Base-by-base conservation (phyloP, 1,284 basidiomycete genomes). In the Waitea zeae region DNA sequence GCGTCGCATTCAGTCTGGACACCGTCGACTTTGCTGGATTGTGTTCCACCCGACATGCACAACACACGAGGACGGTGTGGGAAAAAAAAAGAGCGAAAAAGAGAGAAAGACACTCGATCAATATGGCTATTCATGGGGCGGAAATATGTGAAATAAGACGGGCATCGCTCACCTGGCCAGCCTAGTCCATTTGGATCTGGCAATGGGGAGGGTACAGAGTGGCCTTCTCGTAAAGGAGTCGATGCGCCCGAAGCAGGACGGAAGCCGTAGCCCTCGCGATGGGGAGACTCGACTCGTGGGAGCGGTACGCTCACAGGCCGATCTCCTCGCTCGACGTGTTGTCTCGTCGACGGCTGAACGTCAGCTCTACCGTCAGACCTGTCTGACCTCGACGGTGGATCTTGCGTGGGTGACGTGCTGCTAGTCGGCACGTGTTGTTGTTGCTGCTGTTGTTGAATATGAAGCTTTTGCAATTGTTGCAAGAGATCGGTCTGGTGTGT, bases 1-100 rank as follows among this genome's bases (percentile, higher is more conserved):
- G 66, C 0, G 83, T 79, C 3, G 81, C 79, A 49, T 86, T 75
- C 30, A 95, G 62, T 34, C 90, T 74, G 29, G 76, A 74, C 34
- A 92, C 58, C 26, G 90, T 93, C 3, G 83, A 86, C 58, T 95
- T 95, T 42, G 90, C 90, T 90, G 44, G 5, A 26, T n/a, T n/a
- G n/a, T n/a, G n/a, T n/a, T n/a, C n/a, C n/a, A n/a, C n/a, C n/a
- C n/a, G n/a, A n/a, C n/a, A n/a, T n/a, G n/a, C n/a, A n/a, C n/a
- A n/a, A n/a, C n/a, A n/a, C n/a, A n/a, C n/a, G n/a, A 22, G 30
- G 18, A 15, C 19, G 29, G 11, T 12, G 29, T 20, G 20, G 31
- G 34, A 20, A n/a, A n/a, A n/a, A n/a, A n/a, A n/a, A 20, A 30
- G 20, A 34, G 24, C 24, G 24, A 26, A 26, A 12, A 31, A 14